These are phyloP conservation scores for Ustilago hordei DNA, from an alignment of 1,284 basidiomycete species.

Conservation along the genomic window DNA sequence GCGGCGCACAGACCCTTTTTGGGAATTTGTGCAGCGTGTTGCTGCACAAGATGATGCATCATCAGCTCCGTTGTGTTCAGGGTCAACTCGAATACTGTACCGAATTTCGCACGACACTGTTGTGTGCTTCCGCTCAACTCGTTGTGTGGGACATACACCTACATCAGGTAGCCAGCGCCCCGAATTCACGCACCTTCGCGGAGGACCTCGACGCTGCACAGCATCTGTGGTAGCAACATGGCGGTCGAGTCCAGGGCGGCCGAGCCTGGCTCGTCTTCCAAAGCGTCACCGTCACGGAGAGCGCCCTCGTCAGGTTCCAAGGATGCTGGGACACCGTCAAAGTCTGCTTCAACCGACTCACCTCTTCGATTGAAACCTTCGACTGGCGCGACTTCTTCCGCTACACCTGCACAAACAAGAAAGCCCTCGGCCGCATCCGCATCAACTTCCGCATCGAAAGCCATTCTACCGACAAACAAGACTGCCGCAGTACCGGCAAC, in stretches of 20 bases:
- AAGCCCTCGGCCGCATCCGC: slow-evolving; percentile 10
- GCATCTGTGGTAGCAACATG: neutral
- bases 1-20: slow-evolving; percentile 11
- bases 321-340: slow-evolving; percentile 8
- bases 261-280: slow-evolving; percentile 1
- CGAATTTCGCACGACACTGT: neutral
- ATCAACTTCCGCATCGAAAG: neutral
- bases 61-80: neutral
- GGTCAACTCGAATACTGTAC: neutral
- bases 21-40: neutral
- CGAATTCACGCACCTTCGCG: neutral
- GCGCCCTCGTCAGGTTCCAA: neutral
- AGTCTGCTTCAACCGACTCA: slow-evolving; percentile 8
- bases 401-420: slow-evolving; percentile 5
- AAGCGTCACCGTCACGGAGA: neutral
- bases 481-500: neutral
- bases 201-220: neutral
- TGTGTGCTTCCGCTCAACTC: neutral
- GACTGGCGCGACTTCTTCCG: slow-evolving; percentile 1
- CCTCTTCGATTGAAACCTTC: slow-evolving; percentile 8
- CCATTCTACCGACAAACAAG: slow-evolving; percentile 1
- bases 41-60: slow-evolving; percentile 10
- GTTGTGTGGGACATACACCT: neutral
- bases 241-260: neutral
- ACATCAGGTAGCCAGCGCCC: too few species aligned